Base-by-base conservation (phyloP, 768 basidiomycete genomes). In the Boletus edulis region DNA sequence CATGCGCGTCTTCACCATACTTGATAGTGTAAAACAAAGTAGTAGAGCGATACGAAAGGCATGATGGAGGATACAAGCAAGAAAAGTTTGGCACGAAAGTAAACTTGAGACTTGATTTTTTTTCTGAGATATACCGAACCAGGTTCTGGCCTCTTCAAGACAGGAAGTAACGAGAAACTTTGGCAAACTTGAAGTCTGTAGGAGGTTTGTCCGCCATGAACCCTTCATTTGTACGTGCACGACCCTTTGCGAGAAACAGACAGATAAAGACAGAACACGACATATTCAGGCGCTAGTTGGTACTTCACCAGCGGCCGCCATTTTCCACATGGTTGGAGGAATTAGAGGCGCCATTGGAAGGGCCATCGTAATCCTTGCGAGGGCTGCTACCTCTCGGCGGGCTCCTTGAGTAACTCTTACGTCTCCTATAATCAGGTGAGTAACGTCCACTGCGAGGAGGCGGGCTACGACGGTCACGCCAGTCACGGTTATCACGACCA, bases 401-500 rank as follows among this genome's bases (percentile, higher is more conserved):
- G 73, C 87, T 90, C 67, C 87, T 80, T 51, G 87, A 89, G 61
- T 89, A 87, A 73, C 87, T 90, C 69, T 81, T 79, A 51, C 90
- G 86, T 68, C 79, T 81, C 63, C 86, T 79, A 60, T 88, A 83
- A 62, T 89, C 88, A 57, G 89, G 89, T 59, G 87, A 90, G 76
- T 89, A 86, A 54, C 87, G 76, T 56, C 84, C 78, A 60, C 84
- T 75, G 50, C 82, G 76, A 51, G 86, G 82, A 53, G 85, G 76
- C 47, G 87, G 85, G 75, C 86, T 87, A 58, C 91, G 84, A 62
- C 89, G 83, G 62, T 92, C 89, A 61, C 88, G 83, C 85, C 88
- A 89, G 63, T 91, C 87, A 58, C 83, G 75, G 67, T 67, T 80
- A 69, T 89, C 87, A 46, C 88, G 79, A 54, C 86, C 87, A 59